phyloP scores from a whole-genome alignment of 306 rosid genomes.

The Sphenostylis stenocarpa region DNA sequence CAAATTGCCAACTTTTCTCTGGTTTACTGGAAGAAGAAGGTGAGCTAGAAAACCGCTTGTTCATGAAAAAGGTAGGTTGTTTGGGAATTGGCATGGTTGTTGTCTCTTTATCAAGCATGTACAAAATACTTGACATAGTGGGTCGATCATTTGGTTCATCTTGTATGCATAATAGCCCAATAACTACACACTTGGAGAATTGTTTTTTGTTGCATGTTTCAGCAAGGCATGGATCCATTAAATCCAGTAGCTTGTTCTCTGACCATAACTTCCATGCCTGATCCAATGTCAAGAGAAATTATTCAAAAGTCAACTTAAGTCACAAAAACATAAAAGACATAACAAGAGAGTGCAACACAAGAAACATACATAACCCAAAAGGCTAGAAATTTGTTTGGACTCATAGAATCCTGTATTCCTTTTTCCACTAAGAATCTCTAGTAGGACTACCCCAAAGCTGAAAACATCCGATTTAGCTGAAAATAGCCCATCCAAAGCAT shows the following conservation, averaged over 20 bases:
- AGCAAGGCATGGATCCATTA: slow-evolving; percentile 38
- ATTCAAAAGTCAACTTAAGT: background rate
- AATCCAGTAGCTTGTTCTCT: slow-evolving; percentile 43
- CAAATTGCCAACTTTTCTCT: slow-evolving; percentile 24
- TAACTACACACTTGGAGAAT: slow-evolving; percentile 40
- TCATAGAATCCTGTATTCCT: slow-evolving; percentile 46
- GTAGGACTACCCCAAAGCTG: slow-evolving; percentile 59
- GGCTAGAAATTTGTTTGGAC: slow-evolving; percentile 41
- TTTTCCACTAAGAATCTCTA: slow-evolving; percentile 59
- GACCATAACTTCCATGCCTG: slow-evolving; percentile 62
- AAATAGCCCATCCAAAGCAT: slow-evolving; percentile 48
- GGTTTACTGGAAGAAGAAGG: slow-evolving; percentile 45
- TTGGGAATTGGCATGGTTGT: slow-evolving; percentile 40
- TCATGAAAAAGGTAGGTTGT: slow-evolving; percentile 43
- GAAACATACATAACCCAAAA: slow-evolving; percentile 50
- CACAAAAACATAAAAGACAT: background rate
- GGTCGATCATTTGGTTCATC: slow-evolving; percentile 59
- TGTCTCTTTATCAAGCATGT: slow-evolving; percentile 48
- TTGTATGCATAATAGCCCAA: slow-evolving; percentile 53
- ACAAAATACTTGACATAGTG: slow-evolving; percentile 40
- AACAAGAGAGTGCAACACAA: background rate
- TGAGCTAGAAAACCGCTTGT: slow-evolving; percentile 15
- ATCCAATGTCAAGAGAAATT: background rate
- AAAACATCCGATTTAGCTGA: slow-evolving; percentile 56
- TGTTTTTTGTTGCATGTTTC: slow-evolving; percentile 34